Base-by-base conservation (phyloP, 441 rosid species). In the Populus hybrid region DNA sequence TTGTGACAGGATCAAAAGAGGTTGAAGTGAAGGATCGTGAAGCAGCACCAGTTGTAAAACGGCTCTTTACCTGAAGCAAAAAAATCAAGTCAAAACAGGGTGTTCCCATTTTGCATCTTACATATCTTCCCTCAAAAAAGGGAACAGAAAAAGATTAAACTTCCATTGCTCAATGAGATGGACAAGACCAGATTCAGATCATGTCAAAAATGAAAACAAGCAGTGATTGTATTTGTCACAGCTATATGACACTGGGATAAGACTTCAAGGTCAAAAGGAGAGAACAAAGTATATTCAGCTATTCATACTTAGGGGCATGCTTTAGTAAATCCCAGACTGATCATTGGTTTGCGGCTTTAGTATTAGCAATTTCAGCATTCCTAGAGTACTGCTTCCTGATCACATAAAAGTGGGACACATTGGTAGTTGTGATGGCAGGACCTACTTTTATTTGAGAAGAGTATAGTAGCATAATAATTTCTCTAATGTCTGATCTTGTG, bases 21-120 rank as follows among this genome's bases (percentile, higher is more conserved):
- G 94, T 91, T 79, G 97, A 96, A 78, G 99, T 95, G 83, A 94
- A 96, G 76, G 98, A 95, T 79, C 98, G 87, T 65, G 99, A 92
- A 66, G 98, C 97, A 83, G 99, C 97, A 76, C 98, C 97, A 11
- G 94, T 91, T 32, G 97, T 92, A 75, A 78, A 96, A 70, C 85
- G 91, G 79, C 99, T 92, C 86, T 89, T 96, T 53, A 95, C 97
- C 98, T 95, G 86, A 66, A 78, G 80, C 46, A 65, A 74, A 84
- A 84, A 75, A 40, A 75, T 67, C 76, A 72, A 75, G 73, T 87
- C 79, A 84, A 83, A 70, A 79, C 71, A 68, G 32, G 73, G 9
- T 53, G 61, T 53, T 53, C 21, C 72, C 67, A 59, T 30, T n/a
- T 65, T 14, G 66, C 61, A 72, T n/a, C 67, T 59, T 69, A 32